Percentiles rank a stretch among this genome's conserved stretches.
Evolutionary conservation across 177 flowering plant genomes (phyloP).

Genomic region (Vitis hybrid): DNA sequence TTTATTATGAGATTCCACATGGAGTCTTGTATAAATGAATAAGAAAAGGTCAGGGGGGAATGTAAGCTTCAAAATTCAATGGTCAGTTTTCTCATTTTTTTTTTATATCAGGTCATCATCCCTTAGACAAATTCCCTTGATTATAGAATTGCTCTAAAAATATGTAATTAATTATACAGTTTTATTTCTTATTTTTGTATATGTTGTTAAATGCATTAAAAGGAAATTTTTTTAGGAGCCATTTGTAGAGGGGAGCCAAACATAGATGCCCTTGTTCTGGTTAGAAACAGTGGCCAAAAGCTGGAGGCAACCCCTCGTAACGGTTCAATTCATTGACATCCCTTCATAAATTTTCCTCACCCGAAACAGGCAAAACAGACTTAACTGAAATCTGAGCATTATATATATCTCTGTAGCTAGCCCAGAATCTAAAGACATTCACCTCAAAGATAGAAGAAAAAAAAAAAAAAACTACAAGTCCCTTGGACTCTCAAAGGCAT

Average conservation of each 20-base stretch:
- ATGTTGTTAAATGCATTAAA: too few species aligned
- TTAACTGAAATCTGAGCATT: background rate
- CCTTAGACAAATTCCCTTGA: too few species aligned
- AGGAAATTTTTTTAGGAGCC: too few species aligned
- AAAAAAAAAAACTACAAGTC: background rate
- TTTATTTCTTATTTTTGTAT: too few species aligned
- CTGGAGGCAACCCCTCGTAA: background rate
- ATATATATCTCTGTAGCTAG: background rate
- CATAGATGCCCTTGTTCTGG: background rate
- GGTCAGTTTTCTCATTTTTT: too few species aligned
- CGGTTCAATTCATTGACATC: conserved; percentile 2
- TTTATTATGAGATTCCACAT: too few species aligned
- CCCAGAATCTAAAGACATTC: background rate
- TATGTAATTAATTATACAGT: too few species aligned
- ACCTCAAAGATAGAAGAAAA: background rate
- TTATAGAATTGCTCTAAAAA: too few species aligned
- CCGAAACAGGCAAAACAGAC: conserved; percentile 11
- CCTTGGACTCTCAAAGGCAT: background rate
- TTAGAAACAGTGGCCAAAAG: conserved; percentile 1
- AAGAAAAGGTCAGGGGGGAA: too few species aligned
- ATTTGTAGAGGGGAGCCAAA: background rate
- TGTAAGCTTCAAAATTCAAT: too few species aligned
- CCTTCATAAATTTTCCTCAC: conserved; percentile 1
- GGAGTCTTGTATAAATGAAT: too few species aligned
- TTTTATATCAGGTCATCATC: too few species aligned